These are phyloP conservation scores for Globisporangium cystogenes DNA, from an alignment of 352 stramenopile species.

Conservation along the genomic window DNA sequence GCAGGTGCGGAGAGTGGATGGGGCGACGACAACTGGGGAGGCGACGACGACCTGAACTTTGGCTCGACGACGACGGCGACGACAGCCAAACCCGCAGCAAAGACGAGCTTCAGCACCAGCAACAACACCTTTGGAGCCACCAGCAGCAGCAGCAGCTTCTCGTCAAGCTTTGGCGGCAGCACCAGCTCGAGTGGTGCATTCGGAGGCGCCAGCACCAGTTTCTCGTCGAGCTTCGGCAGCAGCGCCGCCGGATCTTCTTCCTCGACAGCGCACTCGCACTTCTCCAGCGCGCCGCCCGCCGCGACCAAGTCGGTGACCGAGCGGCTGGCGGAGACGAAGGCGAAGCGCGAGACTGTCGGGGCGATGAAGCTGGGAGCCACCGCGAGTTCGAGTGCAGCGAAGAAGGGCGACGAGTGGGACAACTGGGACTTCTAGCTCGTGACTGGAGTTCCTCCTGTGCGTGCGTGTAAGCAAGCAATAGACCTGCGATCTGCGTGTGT, in stretches of 20 bases:
- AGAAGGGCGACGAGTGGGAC: constrained; percentile 68
- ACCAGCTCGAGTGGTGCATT: not conserved
- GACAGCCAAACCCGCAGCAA: not conserved
- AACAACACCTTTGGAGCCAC: too few species aligned
- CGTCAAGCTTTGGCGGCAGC: constrained; percentile 7
- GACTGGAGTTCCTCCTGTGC: not conserved
- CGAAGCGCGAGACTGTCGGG: constrained; percentile 39
- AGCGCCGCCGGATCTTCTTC: constrained; percentile 3
- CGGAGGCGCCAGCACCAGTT: not conserved
- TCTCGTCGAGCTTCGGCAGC: constrained; percentile 1
- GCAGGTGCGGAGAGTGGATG: constrained; percentile 28
- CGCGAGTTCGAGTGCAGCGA: constrained; percentile 14
- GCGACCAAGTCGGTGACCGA: constrained; percentile 42
- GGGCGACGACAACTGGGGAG: constrained; percentile 69
- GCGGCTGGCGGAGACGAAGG: constrained; percentile 46
- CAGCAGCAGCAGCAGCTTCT: constrained; percentile 4
- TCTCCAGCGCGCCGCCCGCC: constrained; percentile 6
- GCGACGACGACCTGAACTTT: constrained; percentile 39
- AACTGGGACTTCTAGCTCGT: constrained; percentile 72
- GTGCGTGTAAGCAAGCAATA: not conserved
- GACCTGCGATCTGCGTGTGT: not conserved
- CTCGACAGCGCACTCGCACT: constrained; percentile 10
- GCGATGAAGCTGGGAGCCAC: constrained; percentile 56
- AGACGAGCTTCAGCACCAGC: not conserved
- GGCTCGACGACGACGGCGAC: constrained; percentile 1